A percentile compares a stretch with the other conserved stretches of the same genome.
phyloP scores from a whole-genome alignment of 305 asterid genomes.

The Fraxinus sp. region DNA sequence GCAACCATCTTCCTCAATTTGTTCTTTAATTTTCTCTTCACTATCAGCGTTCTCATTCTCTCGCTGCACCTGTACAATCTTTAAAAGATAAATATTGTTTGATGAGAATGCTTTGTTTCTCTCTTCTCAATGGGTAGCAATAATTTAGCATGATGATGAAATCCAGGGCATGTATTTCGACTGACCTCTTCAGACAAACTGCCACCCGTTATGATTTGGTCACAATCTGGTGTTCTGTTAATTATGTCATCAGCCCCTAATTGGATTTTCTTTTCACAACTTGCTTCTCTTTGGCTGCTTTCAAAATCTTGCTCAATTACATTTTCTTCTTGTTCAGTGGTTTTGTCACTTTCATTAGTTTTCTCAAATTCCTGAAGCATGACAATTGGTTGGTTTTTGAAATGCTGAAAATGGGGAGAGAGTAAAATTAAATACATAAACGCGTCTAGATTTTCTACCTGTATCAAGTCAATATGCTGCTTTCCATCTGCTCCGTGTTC shows the following conservation, averaged over 20 bases:
- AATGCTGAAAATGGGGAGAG: slow-evolving; percentile 1
- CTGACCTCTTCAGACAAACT: not conserved
- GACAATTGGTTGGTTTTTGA: not conserved
- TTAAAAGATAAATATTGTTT: slow-evolving; percentile 12
- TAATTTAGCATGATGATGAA: not conserved
- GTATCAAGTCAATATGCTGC: not conserved
- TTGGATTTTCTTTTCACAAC: not conserved
- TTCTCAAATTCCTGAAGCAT: not conserved
- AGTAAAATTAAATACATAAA: not conserved
- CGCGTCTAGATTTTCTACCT: not conserved
- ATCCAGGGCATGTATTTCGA: not conserved
- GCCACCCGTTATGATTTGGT: not conserved
- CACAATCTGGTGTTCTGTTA: not conserved
- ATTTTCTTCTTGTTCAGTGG: not conserved
- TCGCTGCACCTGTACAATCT: slow-evolving; percentile 28
- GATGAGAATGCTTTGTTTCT: not conserved
- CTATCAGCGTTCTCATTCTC: slow-evolving; percentile 22
- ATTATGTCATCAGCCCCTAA: not conserved
- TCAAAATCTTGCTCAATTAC: slow-evolving; percentile 5
- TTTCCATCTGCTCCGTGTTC: not conserved
- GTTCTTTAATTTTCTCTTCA: slow-evolving; percentile 6
- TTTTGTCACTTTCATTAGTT: not conserved
- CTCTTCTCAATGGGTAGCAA: not conserved
- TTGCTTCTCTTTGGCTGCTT: slow-evolving; percentile 2
- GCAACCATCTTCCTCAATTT: slow-evolving; percentile 28